These are phyloP conservation scores for Spinacia oleracea DNA, from an alignment of 179 eudicot genomes.

Conservation along the genomic window DNA sequence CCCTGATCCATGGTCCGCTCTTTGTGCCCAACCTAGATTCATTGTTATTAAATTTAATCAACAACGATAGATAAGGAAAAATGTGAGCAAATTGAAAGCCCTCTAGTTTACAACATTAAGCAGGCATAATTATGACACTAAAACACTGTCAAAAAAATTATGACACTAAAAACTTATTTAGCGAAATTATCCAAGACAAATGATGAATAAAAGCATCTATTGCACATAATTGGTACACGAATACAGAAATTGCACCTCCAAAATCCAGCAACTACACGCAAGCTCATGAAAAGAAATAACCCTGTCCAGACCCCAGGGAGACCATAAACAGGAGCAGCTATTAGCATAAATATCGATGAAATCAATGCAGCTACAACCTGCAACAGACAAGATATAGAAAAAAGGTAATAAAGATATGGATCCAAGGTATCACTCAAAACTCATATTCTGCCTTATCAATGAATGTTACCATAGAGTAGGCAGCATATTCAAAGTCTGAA, in stretches of 20 bases:
- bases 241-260: conserved; percentile 53
- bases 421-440: background rate
- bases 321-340: conserved; percentile 66
- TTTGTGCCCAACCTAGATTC: conserved; percentile 58
- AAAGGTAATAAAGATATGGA: background rate
- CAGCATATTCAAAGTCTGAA: conserved; percentile 88
- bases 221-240: background rate
- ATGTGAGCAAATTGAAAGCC: background rate
- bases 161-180: background rate
- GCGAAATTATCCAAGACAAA: background rate
- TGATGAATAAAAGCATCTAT: background rate
- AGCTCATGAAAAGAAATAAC: conserved; percentile 78
- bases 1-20: conserved; percentile 75
- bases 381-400: conserved; percentile 1
- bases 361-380: conserved; percentile 71
- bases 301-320: conserved; percentile 86
- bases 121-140: background rate
- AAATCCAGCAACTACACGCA: conserved; percentile 82
- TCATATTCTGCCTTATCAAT: background rate
- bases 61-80: background rate
- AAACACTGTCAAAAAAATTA: no score
- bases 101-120: background rate
- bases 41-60: background rate
- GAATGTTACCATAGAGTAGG: conserved; percentile 73
- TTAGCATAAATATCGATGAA: conserved; percentile 62